phyloP scores from a whole-genome alignment of 805 yeast species.

The Vanderwaltozyma yarrowii region DNA sequence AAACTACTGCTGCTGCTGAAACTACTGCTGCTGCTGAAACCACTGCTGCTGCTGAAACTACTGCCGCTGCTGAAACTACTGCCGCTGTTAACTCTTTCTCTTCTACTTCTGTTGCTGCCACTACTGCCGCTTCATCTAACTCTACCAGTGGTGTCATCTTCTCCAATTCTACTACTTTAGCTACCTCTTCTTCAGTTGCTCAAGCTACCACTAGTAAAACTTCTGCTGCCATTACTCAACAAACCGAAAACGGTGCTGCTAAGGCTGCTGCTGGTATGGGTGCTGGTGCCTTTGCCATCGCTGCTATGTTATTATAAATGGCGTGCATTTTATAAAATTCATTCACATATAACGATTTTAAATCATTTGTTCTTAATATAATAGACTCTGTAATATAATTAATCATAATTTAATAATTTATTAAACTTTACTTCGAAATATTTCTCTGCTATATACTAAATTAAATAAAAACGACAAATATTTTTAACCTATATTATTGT shows the following conservation, averaged over 20 bases:
- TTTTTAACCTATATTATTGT: too few relatives aligned
- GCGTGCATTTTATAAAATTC: background rate
- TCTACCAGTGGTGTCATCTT: background rate
- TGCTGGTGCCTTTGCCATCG: constrained; percentile 4
- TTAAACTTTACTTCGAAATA: too few relatives aligned
- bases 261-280: constrained; percentile 3
- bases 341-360: background rate
- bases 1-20: constrained; percentile 2
- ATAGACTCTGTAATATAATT: too few relatives aligned
- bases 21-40: constrained; percentile 1
- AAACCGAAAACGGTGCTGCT: constrained; percentile 6
- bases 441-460: too few relatives aligned
- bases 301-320: constrained; percentile 4
- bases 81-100: background rate
- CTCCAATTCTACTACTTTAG: background rate
- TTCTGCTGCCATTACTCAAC: constrained; percentile 2
- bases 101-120: constrained; percentile 1
- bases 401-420: too few relatives aligned
- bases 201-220: background rate
- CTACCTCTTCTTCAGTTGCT: background rate
- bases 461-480: too few relatives aligned
- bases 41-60: background rate
- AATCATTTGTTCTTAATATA: background rate
- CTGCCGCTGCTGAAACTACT: background rate
- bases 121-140: background rate